Evolutionary conservation across 495 filamentous ascomycete genomes (phyloP), one percentile per base, ranked within the genome.

Genomic region (Cenococcum geophilum): DNA sequence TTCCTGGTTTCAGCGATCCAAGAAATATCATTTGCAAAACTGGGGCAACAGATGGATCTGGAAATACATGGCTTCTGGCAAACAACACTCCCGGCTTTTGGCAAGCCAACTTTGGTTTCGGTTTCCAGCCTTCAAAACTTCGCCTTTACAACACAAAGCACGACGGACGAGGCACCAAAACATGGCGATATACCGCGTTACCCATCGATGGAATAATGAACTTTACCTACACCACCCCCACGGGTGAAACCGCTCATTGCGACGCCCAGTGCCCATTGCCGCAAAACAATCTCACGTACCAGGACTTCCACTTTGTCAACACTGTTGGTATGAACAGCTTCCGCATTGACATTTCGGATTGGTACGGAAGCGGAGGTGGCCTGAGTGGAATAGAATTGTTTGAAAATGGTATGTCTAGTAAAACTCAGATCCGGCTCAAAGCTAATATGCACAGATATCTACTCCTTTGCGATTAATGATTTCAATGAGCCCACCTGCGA

Each of bases 191-290:
- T 68, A 88, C 88, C 32, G 85, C 88, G 20, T 73, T 91, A 34
- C 90, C 91, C 5, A 83, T 91, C 66, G 85, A 87, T 67, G 95
- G 95, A 35, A 96, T 97, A 70, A 90, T 97, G 88, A 97, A 97
- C 72, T 80, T 98, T 64, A 96, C 91, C 40, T 97, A 91, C 64
- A 86, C 82, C 49, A 89, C 96, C 70, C 83, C 87, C 0, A 86
- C 87, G 0, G 81, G 82, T 1, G 74, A 83, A 35, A 82, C 86
- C 45, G 75, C 75, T 32, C 80, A 76, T 51, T 98, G 93, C 73
- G 89, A 91, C 37, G 82, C 81, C 53, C 76, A 79, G 62, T 99
- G 93, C 63, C 87, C 90, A 8, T 80, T 99, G 57, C 88, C 89
- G 54, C 76, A 81, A 62, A 80, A 85, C 70, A 68, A 81, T 23